phyloP scores from a whole-genome alignment of 306 rosid genomes.

The Malus fusca region DNA sequence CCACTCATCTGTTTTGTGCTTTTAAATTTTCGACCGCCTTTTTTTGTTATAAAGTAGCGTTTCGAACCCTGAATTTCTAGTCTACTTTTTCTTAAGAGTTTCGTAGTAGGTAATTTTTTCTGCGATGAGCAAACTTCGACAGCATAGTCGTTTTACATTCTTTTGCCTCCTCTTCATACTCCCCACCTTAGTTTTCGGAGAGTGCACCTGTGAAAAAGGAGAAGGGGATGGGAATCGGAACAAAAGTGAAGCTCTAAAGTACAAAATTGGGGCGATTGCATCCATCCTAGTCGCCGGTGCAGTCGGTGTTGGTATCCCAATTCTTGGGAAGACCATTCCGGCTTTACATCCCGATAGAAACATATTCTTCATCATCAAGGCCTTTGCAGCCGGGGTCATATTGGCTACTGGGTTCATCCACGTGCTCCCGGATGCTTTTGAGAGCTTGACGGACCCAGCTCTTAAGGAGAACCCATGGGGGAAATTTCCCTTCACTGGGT shows the following conservation, averaged over 20 bases:
- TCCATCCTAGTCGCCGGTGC: conserved; percentile 50
- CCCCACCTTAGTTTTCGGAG: conserved; percentile 21
- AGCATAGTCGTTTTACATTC: neutral
- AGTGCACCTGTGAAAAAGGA: conserved; percentile 30
- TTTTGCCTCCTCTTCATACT: conserved; percentile 1
- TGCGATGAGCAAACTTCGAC: neutral
- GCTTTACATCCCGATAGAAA: conserved; percentile 52
- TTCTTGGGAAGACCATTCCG: conserved; percentile 45
- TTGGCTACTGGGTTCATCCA: conserved; percentile 74
- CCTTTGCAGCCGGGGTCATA: conserved; percentile 79
- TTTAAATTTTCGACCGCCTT: too few species aligned
- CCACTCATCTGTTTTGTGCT: too few species aligned
- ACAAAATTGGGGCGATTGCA: conserved; percentile 42
- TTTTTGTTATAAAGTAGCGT: too few species aligned
- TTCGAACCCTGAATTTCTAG: too few species aligned
- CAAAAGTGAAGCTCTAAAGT: conserved; percentile 26
- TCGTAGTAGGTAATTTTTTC: neutral
- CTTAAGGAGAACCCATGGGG: conserved; percentile 46
- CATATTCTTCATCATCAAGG: conserved; percentile 52
- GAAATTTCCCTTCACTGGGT: conserved; percentile 71
- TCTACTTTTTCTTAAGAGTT: too few species aligned
- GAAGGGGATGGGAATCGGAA: neutral
- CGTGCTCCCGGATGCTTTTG: conserved; percentile 66
- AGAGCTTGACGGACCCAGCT: conserved; percentile 32
- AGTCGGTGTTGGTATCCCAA: conserved; percentile 53